Base-by-base conservation (phyloP, 257 asterid species). In the Fraxinus excelsior region DNA sequence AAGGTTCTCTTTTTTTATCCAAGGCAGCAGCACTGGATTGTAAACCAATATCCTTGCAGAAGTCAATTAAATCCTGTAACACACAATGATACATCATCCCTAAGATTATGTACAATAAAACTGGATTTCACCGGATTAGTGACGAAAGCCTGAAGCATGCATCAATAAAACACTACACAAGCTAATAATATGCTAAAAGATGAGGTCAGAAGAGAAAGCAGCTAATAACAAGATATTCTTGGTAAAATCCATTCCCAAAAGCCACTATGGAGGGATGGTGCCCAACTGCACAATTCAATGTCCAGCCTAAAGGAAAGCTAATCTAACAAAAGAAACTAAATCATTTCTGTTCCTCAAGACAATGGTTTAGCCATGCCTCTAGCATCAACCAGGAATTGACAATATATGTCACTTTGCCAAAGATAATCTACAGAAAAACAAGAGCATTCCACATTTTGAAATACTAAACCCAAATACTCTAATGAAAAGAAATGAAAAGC, bases 11-110 rank as follows among this genome's bases (percentile, higher is more conserved):
- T n/a, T n/a, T n/a, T n/a, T n/a, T n/a, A n/a, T n/a, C n/a, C n/a
- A n/a, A n/a, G n/a, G 96, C 97, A 75, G 99, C 94, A 80, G 99
- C 97, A 83, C 99, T 96, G 77, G 99, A 96, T 79, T 93, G 98
- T 78, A 96, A 86, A 35, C 99, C 99, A 80, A 76, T 86, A 79
- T 96, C 99, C 89, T 96, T 96, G 88, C 99, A 91, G 86, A 96
- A 96, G 78, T 96, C 97, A 83, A 96, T 91, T 82, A 96, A 78
- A 84, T 96, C 99, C 99, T 96, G 93, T 66, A 77, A 78, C 32
- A 82, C 53, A 75, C 44, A 31, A 14, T 23, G 8, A 4, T n/a
- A 46, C 25, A 65, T 82, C 28, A 25, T 23, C 12, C 29, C 66
- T 58, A 3, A 62, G 19, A 62, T 62, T 62, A 62, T 26, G n/a